A percentile compares a stretch with the other conserved stretches of the same genome.
Evolutionary conservation across 306 rosid species (phyloP).

Genomic region (Gynostemma pentaphyllum): DNA sequence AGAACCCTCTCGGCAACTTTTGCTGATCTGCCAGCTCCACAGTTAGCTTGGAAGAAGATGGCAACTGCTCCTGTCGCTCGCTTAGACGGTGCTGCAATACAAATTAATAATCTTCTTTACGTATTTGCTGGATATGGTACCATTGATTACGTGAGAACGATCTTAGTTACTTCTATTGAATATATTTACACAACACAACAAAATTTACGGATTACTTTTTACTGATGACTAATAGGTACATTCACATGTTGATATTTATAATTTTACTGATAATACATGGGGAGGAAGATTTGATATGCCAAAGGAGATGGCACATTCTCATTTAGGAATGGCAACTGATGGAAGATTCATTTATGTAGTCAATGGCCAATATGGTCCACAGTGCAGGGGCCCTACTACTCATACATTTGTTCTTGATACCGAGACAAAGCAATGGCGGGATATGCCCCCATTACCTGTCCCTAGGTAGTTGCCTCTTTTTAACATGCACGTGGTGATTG

Average conservation of each 20-base stretch:
- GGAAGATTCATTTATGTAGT: slow-evolving; percentile 73
- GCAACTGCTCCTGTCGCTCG: slow-evolving; percentile 77
- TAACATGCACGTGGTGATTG: too few relatives aligned
- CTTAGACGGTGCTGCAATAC: slow-evolving; percentile 65
- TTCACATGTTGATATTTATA: slow-evolving; percentile 66
- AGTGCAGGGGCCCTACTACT: slow-evolving; percentile 60
- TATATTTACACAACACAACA: too few relatives aligned
- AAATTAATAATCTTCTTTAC: slow-evolving; percentile 46
- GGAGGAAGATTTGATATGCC: slow-evolving; percentile 50
- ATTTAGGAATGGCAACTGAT: slow-evolving; percentile 78
- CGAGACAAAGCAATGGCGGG: slow-evolving; percentile 47
- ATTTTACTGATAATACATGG: slow-evolving; percentile 54
- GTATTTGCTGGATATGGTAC: slow-evolving; percentile 78
- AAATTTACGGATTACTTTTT: too few relatives aligned
- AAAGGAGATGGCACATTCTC: slow-evolving; percentile 79
- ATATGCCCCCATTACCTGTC: slow-evolving; percentile 55
- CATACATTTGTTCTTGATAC: slow-evolving; percentile 55
- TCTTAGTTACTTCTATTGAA: too few relatives aligned
- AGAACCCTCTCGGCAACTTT: slow-evolving; percentile 46
- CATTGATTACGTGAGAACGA: slow-evolving; percentile 65
- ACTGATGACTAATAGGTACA: slow-evolving; percentile 52
- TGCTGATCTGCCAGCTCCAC: slow-evolving; percentile 80
- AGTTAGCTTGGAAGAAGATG: slow-evolving; percentile 66
- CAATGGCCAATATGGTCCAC: slow-evolving; percentile 79
- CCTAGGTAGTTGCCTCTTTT: slow-evolving; percentile 44